These are phyloP conservation scores for Aspergillus sp. DNA, from an alignment of 2,329 filamentous ascomycete species.

Conservation along the genomic window DNA sequence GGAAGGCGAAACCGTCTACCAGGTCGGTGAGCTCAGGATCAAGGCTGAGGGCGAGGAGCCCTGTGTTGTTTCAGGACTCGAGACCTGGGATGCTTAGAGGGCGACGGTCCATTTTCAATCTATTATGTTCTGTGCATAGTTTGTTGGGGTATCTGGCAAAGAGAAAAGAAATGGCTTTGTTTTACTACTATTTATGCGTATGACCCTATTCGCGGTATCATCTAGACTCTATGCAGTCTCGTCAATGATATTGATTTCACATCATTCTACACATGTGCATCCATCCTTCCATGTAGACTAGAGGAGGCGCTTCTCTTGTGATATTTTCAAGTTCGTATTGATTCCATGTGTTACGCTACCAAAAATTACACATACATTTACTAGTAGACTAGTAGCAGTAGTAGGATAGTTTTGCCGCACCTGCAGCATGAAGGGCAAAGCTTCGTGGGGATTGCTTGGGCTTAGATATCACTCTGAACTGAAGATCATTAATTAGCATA, in stretches of 20 bases:
- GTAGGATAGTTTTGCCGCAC: no score
- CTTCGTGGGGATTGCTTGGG: no score
- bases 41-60: conserved; percentile 59
- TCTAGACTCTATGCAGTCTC: background rate
- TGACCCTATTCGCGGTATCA: conserved; percentile 6
- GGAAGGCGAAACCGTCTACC: conserved; percentile 76
- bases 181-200: conserved; percentile 3
- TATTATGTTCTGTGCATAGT: conserved; percentile 2
- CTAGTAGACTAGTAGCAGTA: no score
- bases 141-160: background rate
- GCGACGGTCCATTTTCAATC: conserved; percentile 10
- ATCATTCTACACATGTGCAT: background rate
- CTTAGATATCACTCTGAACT: no score
- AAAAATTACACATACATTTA: background rate
- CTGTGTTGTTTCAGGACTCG: conserved; percentile 67
- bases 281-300: background rate
- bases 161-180: conserved; percentile 9
- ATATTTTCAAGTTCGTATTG: background rate
- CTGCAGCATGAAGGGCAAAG: no score
- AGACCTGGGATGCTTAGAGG: conserved; percentile 43
- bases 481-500: no score
- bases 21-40: conserved; percentile 72
- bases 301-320: background rate
- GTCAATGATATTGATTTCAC: background rate
- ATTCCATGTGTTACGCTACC: background rate